phyloP scores from a whole-genome alignment of 192 early-diverging fungal genomes.

The Coemansia aciculifera region DNA sequence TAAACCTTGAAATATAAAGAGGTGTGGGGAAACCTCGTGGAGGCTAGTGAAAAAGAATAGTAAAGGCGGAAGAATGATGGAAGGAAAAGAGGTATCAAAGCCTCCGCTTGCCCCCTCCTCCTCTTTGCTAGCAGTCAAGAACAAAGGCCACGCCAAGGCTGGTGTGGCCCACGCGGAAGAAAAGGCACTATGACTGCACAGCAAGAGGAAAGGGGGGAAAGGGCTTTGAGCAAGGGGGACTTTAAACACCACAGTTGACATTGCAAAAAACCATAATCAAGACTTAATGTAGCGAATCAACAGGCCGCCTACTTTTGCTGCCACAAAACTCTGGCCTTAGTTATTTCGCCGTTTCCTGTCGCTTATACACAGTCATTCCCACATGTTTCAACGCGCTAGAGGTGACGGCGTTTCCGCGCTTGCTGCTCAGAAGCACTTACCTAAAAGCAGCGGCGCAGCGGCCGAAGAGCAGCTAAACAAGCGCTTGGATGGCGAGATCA shows the following conservation, averaged over 20 bases:
- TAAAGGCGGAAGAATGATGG: neutral
- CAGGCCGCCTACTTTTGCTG: neutral
- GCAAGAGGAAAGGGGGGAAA: too few species aligned
- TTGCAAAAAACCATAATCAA: neutral
- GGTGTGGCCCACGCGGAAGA: neutral
- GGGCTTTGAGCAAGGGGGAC: neutral
- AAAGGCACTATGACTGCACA: neutral
- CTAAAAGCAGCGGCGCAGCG: conserved; percentile 25
- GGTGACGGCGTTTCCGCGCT: conserved; percentile 29
- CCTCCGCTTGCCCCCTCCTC: neutral
- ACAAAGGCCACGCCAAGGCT: neutral
- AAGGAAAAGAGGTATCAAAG: neutral
- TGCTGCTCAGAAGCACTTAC: conserved; percentile 34
- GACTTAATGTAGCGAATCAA: too few species aligned
- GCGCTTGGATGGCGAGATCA: conserved; percentile 44
- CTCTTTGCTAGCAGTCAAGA: neutral
- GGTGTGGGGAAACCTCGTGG: neutral
- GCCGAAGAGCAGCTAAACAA: conserved; percentile 48
- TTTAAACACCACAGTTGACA: neutral
- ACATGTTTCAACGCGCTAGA: conserved; percentile 43
- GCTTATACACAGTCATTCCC: neutral
- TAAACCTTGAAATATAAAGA: neutral
- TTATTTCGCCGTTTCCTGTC: neutral
- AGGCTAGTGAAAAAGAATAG: neutral
- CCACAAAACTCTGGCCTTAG: neutral